phyloP scores from a whole-genome alignment of 2,329 filamentous ascomycete genomes.

The Trichoderma pleuroti region DNA sequence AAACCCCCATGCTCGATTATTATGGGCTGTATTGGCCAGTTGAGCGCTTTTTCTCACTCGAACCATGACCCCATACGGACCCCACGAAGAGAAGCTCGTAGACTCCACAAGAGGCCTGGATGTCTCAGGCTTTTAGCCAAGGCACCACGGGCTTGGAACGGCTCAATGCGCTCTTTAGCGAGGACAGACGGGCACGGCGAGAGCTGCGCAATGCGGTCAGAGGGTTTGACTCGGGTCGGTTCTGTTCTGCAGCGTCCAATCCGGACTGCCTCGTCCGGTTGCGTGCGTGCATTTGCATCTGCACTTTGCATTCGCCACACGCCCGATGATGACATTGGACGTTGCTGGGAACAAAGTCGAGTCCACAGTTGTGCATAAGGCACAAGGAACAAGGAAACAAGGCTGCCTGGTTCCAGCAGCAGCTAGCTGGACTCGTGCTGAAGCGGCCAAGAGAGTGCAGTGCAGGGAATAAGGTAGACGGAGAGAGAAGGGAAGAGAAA shows the following conservation, averaged over 20 bases:
- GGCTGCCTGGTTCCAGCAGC: neutral
- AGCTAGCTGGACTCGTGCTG: too few relatives aligned
- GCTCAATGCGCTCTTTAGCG: conserved; percentile 3
- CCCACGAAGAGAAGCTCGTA: neutral
- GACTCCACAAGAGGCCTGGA: conserved; percentile 10
- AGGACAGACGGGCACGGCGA: neutral
- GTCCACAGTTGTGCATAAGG: conserved; percentile 17
- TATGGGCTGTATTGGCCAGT: neutral
- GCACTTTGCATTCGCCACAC: neutral
- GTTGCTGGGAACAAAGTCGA: neutral
- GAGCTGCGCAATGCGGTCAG: neutral
- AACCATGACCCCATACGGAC: conserved; percentile 16
- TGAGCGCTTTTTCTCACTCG: conserved; percentile 16
- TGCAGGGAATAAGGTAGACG: neutral
- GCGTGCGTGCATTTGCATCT: neutral
- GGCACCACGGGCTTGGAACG: conserved; percentile 3
- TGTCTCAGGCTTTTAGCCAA: conserved; percentile 13
- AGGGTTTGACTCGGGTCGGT: neutral
- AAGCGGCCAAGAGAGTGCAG: neutral
- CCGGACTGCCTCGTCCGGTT: neutral
- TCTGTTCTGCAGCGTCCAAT: neutral
- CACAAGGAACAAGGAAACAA: neutral
- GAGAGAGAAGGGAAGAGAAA: too few relatives aligned
- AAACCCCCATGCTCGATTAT: neutral
- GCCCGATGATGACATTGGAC: neutral